These are phyloP conservation scores for Gnomoniopsis smithogilvyi DNA, from an alignment of 2,329 filamentous ascomycete genomes.

Conservation along the genomic window DNA sequence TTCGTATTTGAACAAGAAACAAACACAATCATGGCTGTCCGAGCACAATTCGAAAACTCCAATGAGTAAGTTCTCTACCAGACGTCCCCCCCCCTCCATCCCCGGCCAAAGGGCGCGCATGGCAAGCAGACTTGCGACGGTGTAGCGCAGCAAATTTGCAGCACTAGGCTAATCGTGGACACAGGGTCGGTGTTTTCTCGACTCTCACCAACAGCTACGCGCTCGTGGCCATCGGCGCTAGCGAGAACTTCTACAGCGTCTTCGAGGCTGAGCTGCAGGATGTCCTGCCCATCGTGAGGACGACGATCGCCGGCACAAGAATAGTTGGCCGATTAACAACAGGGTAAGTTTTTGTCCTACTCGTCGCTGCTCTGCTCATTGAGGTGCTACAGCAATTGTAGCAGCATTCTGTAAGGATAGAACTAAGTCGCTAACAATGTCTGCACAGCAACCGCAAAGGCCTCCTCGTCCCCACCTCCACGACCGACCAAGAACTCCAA, in stretches of 20 bases:
- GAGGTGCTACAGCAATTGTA: background rate
- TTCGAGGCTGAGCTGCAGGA: constrained; percentile 98
- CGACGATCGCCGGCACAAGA: constrained; percentile 92
- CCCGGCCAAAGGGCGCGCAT: constrained; percentile 19
- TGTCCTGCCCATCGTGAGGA: constrained; percentile 93
- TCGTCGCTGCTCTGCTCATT: background rate
- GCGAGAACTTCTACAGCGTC: constrained; percentile 98
- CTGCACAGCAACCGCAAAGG: constrained; percentile 80
- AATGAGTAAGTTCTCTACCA: constrained; percentile 69
- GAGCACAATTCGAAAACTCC: constrained; percentile 82
- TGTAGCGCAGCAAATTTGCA: constrained; percentile 12
- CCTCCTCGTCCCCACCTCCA: constrained; percentile 91
- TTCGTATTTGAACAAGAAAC: background rate
- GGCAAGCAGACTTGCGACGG: background rate
- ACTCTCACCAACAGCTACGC: constrained; percentile 98
- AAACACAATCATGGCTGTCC: constrained; percentile 57
- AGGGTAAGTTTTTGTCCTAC: constrained; percentile 54
- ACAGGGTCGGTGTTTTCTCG: constrained; percentile 91
- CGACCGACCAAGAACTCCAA: constrained; percentile 96
- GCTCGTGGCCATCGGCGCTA: constrained; percentile 88
- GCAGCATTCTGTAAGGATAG: background rate
- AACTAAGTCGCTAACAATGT: constrained; percentile 15
- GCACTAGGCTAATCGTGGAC: constrained; percentile 16
- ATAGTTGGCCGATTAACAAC: constrained; percentile 95
- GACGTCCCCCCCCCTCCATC: constrained; percentile 21